Conservation (phyloP, 192 early-diverging fungal species). For the Backusella psychrophila region DNA sequence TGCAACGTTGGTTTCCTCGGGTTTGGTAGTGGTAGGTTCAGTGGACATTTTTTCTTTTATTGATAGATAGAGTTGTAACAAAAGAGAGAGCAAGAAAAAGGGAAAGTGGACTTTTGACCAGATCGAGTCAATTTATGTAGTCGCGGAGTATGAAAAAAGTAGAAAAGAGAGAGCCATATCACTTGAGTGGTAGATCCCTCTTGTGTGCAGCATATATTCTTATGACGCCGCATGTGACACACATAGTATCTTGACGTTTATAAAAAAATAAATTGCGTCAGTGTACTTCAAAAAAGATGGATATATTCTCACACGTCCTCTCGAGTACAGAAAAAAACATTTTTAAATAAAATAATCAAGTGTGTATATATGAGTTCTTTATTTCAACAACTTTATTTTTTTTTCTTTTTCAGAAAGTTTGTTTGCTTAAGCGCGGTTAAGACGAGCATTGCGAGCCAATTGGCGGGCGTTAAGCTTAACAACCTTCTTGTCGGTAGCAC, state of each 20-base stretch:
- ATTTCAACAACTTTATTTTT: background rate
- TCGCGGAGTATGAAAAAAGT: background rate
- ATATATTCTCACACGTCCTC: background rate
- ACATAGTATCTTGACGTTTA: conserved; percentile 1
- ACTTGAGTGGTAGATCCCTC: conserved; percentile 1
- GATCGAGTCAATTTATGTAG: background rate
- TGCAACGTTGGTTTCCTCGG: background rate
- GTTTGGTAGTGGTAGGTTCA: background rate
- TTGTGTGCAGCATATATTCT: conserved; percentile 1
- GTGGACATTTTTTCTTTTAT: conserved; percentile 10
- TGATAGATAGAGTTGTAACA: background rate
- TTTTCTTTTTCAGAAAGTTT: background rate
- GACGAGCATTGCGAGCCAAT: conserved; percentile 50
- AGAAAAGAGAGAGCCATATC: background rate
- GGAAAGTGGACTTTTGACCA: background rate
- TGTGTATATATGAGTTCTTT: background rate
- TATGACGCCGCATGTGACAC: background rate
- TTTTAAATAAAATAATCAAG: background rate
- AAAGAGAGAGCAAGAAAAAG: conserved; percentile 8
- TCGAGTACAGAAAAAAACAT: background rate
- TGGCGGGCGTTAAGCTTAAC: conserved; percentile 50
- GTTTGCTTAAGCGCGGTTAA: conserved; percentile 9
- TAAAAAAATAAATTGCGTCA: background rate
- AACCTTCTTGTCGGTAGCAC: conserved; percentile 54
- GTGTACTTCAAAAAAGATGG: background rate